Conservation (phyloP, 768 basidiomycete genomes). For the Piloderma croceum region DNA sequence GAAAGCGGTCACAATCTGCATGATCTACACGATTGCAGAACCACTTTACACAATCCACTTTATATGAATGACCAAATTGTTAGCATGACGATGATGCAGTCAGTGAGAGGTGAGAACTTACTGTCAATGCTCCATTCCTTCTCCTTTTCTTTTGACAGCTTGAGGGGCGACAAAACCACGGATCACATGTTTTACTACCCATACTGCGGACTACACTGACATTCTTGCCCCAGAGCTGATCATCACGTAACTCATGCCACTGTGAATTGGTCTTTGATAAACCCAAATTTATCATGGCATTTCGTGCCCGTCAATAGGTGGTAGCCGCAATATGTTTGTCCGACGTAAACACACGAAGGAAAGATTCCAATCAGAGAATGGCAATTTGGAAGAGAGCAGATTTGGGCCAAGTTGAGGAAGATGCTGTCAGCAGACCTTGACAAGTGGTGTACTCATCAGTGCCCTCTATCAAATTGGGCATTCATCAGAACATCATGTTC, state of each 20-base stretch:
- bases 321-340: too few relatives aligned
- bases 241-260: conserved; percentile 13
- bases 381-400: conserved; percentile 55
- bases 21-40: too few relatives aligned
- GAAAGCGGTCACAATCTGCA: too few relatives aligned
- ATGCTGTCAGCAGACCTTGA: conserved; percentile 48
- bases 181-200: conserved; percentile 17
- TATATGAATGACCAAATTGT: too few relatives aligned
- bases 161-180: conserved; percentile 19
- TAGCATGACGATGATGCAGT: too few relatives aligned
- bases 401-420: conserved; percentile 56
- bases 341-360: too few relatives aligned
- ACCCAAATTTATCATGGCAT: too few relatives aligned
- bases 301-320: too few relatives aligned
- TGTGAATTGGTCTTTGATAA: conserved; percentile 6
- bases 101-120: too few relatives aligned
- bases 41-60: too few relatives aligned
- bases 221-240: conserved; percentile 16
- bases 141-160: conserved; percentile 12
- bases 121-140: conserved; percentile 20
- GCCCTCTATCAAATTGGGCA: conserved; percentile 49
- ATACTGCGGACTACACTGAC: conserved; percentile 8
- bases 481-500: neutral
- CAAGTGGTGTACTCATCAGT: conserved; percentile 61
- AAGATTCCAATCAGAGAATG: too few relatives aligned